Evolutionary conservation across 2,329 filamentous ascomycete genomes (phyloP), one percentile per base, ranked within the genome.

Genomic region (Stenocarpella maydis): DNA sequence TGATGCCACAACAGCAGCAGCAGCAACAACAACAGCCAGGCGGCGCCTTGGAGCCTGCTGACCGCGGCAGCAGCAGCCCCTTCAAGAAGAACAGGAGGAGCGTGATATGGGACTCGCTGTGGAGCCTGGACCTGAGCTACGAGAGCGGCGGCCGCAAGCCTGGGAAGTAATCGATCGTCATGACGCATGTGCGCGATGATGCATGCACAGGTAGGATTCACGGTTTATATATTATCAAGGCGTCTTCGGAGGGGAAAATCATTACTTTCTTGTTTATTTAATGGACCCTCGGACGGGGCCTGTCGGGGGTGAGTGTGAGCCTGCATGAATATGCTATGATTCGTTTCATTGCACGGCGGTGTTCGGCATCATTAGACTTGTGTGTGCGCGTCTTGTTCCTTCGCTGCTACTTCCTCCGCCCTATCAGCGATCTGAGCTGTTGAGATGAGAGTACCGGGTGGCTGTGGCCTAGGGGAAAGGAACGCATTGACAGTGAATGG

Each of bases 21-120:
- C 34, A 37, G 34, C 34, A 37, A 10, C 5, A 79, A 26, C 81
- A 82, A 71, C 81, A 86, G 72, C 77, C 81, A 58, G 82, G 79
- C 71, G 74, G 71, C 31, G 73, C 71, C 31, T 75, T 76, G 54
- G 43, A 58, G 17, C 21, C 61, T 45, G 65, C 79, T 74, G 73
- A 12, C 5, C 2, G 9, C 9, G 9, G 34, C 34, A 31, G 31
- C 31, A 12, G 82, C 66, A 83, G 81, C 70, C 76, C 82, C 28
- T 79, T 77, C n/a, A 50, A 24, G 7, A 43, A 24, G 6, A 28
- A 24, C 37, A 86, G 83, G 77, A 85, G 79, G 74, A 88, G 85
- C 34, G 80, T 89, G 4, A 82, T 90, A 12, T 91, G 88, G 87
- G 88, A 90, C 73, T 84, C 86, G 15, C 78, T 91, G 19, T 90